Base-by-base conservation (phyloP, 2,329 filamentous ascomycete genomes). In the Graphium sp. region DNA sequence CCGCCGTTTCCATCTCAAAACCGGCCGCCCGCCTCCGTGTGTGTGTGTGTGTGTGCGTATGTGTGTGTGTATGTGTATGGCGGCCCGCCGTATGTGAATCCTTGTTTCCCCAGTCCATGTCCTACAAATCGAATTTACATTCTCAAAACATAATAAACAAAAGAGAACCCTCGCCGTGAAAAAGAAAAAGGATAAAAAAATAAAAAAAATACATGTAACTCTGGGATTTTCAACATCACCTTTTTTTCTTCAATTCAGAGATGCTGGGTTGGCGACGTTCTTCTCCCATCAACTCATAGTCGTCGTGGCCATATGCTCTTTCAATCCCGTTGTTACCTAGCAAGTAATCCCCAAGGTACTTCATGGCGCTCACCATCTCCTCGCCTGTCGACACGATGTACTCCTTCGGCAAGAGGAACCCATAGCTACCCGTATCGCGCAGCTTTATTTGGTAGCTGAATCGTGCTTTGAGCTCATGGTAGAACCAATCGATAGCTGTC, bases 391-490 rank as follows among this genome's bases (percentile, higher is more conserved):
- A 84, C 3, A 92, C 59, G 34, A 95, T 95, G 34, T 91, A 68
- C 32, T 89, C 77, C 32, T 69, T 75, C 0, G 89, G 89, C 4
- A 95, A 58, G 26, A 98, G 56, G 47, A 95, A 98, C 0, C 89
- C 89, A 47, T 95, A 95, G 47, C 74, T 89, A 7, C 89, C 89
- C 0, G 80, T 89, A 48, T 98, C 89, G 27, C 89, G 66, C 17
- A 98, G 60, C 55, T 95, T 95, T 53, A 89, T 77, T 58, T 95
- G 89, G 48, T 91, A 95, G 33, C 83, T 80, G 48, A 82, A 92
- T 36, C 71, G 74, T 12, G 87, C 80, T 26, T 65, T 60, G 35
- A 95, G 53, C 42, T 91, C 78, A 41, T 92, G 81, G 47, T 92
- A 93, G 52, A 98, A 93, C 73, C 81, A 95, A 51, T 95, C 89